Evolutionary conservation across 202 grass and related monocot species (phyloP), one percentile per base, ranked within the genome.

Genomic region (Bolboschoenoplectus hybrid): DNA sequence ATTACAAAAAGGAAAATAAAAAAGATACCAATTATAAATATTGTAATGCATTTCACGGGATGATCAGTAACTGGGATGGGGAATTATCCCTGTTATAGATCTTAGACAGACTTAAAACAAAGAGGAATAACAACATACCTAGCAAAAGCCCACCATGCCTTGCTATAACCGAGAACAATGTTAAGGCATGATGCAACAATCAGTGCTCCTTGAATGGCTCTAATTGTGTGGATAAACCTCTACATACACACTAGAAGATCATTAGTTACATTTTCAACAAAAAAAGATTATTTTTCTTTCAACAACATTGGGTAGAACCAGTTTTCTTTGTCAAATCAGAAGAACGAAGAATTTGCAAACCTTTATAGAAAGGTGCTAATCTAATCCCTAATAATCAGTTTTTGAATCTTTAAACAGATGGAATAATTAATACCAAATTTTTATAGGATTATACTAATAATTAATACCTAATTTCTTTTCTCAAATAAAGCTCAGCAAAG

Each of bases 201-300:
- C 36, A 99, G 63, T 60, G 93, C 89, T 63, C 97, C 97, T 89
- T 99, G 97, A 72, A 88, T 90, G 77, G 93, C 85, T 90, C 97
- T 97, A 66, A 97, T 99, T 70, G 92, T 97, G 84, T 81, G 92
- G 69, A 90, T 6, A 88, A 99, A 99, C 86, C 97, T 99, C 97
- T 97, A 91, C 86, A 94, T 81, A 90, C 5, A 49, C 53, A 44
- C 60, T 58, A 74, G 87, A 46, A 78, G 12, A 19, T 74, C 81
- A 88, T 84, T 87, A 78, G 63, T 56, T 73, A 67, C 36, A 56
- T 12, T 78, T 56, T 9, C 14, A 79, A 68, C 2, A 56, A 12
- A 9, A 17, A 62, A 38, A 9, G 40, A 56, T 40, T 40, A 14
- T 39, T 36, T 71, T 56, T 83, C 7, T 50, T 70, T 70, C 4